These are phyloP conservation scores for Ramalina peruviana DNA, from an alignment of 495 filamentous ascomycete species.

Conservation along the genomic window DNA sequence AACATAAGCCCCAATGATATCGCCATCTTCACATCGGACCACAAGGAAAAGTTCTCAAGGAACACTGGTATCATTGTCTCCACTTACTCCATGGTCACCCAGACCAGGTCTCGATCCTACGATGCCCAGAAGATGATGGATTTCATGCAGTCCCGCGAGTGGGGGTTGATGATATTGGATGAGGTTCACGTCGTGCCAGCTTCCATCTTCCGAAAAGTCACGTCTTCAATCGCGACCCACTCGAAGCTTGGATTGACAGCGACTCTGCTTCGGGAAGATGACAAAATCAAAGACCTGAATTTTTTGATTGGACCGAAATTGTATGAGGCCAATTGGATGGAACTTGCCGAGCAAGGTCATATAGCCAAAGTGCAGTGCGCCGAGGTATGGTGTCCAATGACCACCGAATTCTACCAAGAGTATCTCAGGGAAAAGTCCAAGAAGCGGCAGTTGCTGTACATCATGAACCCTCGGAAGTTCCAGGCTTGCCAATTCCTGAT, in stretches of 20 bases:
- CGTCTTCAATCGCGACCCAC: constrained; percentile 80
- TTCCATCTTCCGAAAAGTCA: constrained; percentile 87
- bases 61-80: constrained; percentile 93
- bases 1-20: constrained; percentile 91
- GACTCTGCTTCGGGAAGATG: constrained; percentile 87
- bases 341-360: constrained; percentile 89
- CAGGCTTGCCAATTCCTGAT: constrained; percentile 95
- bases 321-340: constrained; percentile 99
- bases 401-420: constrained; percentile 91
- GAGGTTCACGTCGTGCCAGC: constrained; percentile 98
- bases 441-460: constrained; percentile 66
- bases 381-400: constrained; percentile 99
- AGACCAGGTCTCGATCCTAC: constrained; percentile 70
- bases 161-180: constrained; percentile 95
- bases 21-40: constrained; percentile 86
- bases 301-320: constrained; percentile 96
- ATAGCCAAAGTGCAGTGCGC: constrained; percentile 97
- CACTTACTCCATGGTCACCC: constrained; percentile 96
- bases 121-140: constrained; percentile 98
- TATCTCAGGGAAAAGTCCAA: constrained; percentile 63
- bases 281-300: constrained; percentile 95
- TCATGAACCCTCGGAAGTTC: constrained; percentile 97
- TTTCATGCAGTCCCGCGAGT: constrained; percentile 80
- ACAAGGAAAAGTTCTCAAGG: constrained; percentile 77
- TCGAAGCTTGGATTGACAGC: constrained; percentile 95